Conservation (phyloP, 78 protist species). For the Dictyostelium discoideum region DNA sequence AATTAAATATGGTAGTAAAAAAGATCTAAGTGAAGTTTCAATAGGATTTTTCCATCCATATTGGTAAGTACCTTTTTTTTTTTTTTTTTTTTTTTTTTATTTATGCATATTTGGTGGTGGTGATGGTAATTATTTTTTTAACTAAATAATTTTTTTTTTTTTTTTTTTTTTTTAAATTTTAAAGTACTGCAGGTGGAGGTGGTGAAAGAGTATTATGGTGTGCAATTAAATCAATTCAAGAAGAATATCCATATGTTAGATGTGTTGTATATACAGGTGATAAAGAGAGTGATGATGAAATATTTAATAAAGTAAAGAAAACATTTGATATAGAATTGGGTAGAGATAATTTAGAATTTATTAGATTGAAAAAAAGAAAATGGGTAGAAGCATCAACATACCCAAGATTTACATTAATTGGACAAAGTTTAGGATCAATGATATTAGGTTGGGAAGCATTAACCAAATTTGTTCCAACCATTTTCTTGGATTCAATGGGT, state of each 20-base stretch:
- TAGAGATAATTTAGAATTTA: constrained; percentile 46
- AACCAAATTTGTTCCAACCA: constrained; percentile 31
- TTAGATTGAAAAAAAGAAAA: constrained; percentile 66
- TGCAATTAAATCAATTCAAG: constrained; percentile 64
- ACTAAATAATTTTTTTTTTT: background rate
- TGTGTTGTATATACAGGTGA: constrained; percentile 70
- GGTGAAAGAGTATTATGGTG: constrained; percentile 93
- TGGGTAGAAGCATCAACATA: constrained; percentile 66
- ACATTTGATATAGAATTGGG: constrained; percentile 41
- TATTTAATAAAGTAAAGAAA: constrained; percentile 35
- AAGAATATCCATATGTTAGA: constrained; percentile 11
- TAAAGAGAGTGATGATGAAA: background rate
- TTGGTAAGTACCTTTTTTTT: constrained; percentile 30
- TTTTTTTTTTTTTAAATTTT: background rate
- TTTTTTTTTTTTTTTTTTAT: background rate
- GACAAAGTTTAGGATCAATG: constrained; percentile 80
- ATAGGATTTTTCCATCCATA: constrained; percentile 82
- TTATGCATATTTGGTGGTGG: background rate
- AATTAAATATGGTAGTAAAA: background rate
- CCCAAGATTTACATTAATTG: constrained; percentile 77
- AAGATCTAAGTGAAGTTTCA: background rate
- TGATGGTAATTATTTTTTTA: too few species aligned
- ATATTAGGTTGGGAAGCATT: constrained; percentile 81
- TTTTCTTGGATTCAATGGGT: constrained; percentile 93
- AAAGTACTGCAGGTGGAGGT: constrained; percentile 91